Conservation (phyloP, 371 early-diverging fungal genomes). For the Mucor indicus region DNA sequence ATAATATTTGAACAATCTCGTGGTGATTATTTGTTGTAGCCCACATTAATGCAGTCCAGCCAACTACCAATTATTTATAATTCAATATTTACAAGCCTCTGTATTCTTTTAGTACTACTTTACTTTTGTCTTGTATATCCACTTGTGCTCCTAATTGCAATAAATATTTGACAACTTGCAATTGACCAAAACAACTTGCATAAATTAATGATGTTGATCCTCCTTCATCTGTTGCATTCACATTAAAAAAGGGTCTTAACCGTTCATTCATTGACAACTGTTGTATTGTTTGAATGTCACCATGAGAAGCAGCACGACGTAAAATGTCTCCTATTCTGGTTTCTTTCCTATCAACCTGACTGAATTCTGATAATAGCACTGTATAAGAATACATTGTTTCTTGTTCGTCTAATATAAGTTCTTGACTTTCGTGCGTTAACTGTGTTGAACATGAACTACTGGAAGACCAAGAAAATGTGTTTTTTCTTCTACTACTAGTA, state of each 20-base stretch:
- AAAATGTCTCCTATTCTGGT: conserved; percentile 4
- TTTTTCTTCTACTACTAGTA: conserved; percentile 4
- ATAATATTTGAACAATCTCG: conserved; percentile 64
- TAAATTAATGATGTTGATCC: conserved; percentile 81
- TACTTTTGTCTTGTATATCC: conserved; percentile 77
- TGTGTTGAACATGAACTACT: conserved; percentile 5
- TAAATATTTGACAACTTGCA: conserved; percentile 57
- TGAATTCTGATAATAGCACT: background rate
- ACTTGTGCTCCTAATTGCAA: conserved; percentile 72
- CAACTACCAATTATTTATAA: conserved; percentile 55
- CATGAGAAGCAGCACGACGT: conserved; percentile 19
- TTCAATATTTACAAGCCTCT: background rate
- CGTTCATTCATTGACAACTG: conserved; percentile 8
- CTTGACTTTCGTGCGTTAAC: background rate
- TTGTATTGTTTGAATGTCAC: conserved; percentile 7
- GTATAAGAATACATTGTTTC: no score
- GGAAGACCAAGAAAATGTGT: conserved; percentile 18
- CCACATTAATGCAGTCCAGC: conserved; percentile 96
- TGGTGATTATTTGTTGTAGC: conserved; percentile 84
- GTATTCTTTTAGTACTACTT: conserved; percentile 6
- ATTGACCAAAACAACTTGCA: conserved; percentile 86
- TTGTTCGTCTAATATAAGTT: background rate
- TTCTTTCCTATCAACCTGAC: background rate
- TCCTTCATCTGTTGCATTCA: conserved; percentile 53
- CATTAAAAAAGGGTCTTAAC: conserved; percentile 6